Evolutionary conservation across 352 stramenopile genomes (phyloP).

Genomic region (Globisporangium mamillatum): DNA sequence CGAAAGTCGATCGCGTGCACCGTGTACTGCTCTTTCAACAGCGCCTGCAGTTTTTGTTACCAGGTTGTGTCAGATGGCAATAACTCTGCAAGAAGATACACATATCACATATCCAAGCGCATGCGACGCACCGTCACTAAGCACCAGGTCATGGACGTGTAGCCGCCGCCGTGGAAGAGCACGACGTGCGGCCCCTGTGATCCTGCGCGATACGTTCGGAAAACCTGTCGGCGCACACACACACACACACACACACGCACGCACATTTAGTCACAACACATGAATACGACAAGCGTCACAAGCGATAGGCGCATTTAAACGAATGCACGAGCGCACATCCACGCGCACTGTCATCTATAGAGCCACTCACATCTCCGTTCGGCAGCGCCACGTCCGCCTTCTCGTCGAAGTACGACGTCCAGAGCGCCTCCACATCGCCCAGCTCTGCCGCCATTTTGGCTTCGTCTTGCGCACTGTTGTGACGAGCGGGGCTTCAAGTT

Average conservation of each 20-base stretch:
- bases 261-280: background rate
- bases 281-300: background rate
- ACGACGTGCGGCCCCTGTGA: constrained; percentile 68
- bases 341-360: background rate
- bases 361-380: constrained; percentile 57
- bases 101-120: background rate
- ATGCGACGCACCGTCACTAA: constrained; percentile 50
- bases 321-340: background rate
- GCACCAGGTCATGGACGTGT: constrained; percentile 87
- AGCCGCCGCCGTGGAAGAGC: constrained; percentile 81
- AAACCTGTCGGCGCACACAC: constrained; percentile 38
- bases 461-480: background rate
- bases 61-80: background rate
- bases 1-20: constrained; percentile 84
- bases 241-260: background rate
- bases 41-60: constrained; percentile 29
- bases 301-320: background rate
- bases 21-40: constrained; percentile 74
- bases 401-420: constrained; percentile 74
- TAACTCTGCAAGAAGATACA: background rate
- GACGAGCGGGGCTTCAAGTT: background rate
- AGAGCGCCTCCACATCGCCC: constrained; percentile 19
- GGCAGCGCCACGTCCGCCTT: constrained; percentile 56
- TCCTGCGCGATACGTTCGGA: constrained; percentile 75
- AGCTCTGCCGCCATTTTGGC: background rate